These are phyloP conservation scores for Cutaneotrichosporon sp. DNA, from an alignment of 1,284 basidiomycete genomes.

Conservation along the genomic window DNA sequence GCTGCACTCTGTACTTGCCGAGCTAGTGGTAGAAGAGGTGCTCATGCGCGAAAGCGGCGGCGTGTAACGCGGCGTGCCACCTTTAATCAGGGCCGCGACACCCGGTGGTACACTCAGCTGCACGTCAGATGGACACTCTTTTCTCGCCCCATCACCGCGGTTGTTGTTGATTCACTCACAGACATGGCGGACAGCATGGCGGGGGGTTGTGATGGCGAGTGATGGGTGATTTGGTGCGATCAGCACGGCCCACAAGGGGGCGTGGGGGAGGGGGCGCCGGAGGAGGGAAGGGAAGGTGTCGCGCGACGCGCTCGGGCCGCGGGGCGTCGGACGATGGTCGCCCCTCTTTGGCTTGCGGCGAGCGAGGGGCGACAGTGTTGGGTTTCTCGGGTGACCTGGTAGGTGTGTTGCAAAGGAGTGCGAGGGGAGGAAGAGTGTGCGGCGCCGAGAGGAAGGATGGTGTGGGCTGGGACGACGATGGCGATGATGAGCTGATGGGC, in stretches of 20 bases:
- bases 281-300: too few relatives aligned
- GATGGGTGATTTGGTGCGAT: not conserved
- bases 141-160: not conserved
- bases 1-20: not conserved
- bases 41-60: conserved; percentile 4
- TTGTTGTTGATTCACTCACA: not conserved
- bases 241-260: not conserved
- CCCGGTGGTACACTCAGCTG: conserved; percentile 3
- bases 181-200: conserved; percentile 4
- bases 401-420: too few relatives aligned
- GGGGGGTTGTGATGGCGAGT: not conserved
- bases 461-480: too few relatives aligned
- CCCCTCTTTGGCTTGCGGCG: too few relatives aligned
- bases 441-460: too few relatives aligned
- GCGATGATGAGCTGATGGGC: too few relatives aligned
- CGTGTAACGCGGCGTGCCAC: not conserved
- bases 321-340: not conserved
- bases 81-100: conserved; percentile 4
- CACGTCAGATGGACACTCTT: not conserved
- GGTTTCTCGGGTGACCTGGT: too few relatives aligned
- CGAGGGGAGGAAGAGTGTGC: too few relatives aligned
- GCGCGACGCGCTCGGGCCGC: not conserved
- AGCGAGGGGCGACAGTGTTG: too few relatives aligned
- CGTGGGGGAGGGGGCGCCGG: too few relatives aligned
- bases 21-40: conserved; percentile 1